phyloP scores from a whole-genome alignment of 2,329 filamentous ascomycete species.

The Cryphonectria parasitica region DNA sequence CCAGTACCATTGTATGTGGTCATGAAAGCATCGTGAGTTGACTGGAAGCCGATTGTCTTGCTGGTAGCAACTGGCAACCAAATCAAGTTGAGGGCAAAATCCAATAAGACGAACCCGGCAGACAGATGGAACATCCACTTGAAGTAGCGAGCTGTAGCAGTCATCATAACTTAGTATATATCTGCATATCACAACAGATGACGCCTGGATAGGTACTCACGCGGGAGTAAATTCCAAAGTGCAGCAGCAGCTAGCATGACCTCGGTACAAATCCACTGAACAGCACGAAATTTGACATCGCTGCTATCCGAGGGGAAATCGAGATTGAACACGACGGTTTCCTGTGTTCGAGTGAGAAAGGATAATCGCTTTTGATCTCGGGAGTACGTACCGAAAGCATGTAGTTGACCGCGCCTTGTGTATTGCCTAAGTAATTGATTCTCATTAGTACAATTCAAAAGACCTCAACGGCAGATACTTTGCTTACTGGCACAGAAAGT shows the following conservation, averaged over 20 bases:
- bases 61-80: constrained; percentile 63
- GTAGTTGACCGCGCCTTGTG: constrained; percentile 55
- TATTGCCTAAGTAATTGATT: constrained; percentile 42
- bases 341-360: constrained; percentile 38
- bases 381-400: constrained; percentile 50
- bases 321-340: constrained; percentile 60
- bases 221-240: constrained; percentile 54
- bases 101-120: constrained; percentile 55
- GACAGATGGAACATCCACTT: constrained; percentile 56
- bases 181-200: too few relatives aligned
- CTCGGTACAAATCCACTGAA: constrained; percentile 64
- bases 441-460: not conserved
- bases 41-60: constrained; percentile 59
- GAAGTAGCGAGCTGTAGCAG: constrained; percentile 45
- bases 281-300: constrained; percentile 61
- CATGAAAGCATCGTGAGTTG: constrained; percentile 62
- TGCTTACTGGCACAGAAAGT: constrained; percentile 53
- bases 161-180: not conserved
- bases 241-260: constrained; percentile 53
- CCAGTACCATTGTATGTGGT: constrained; percentile 62
- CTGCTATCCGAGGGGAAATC: constrained; percentile 56
- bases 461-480: not conserved
- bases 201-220: constrained; percentile 41
- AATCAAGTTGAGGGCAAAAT: constrained; percentile 63
- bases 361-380: too few relatives aligned